Percentiles rank a stretch among this genome's conserved stretches.
Conservation (phyloP, 2,329 filamentous ascomycete genomes). For the Mollisiaceae sp. region DNA sequence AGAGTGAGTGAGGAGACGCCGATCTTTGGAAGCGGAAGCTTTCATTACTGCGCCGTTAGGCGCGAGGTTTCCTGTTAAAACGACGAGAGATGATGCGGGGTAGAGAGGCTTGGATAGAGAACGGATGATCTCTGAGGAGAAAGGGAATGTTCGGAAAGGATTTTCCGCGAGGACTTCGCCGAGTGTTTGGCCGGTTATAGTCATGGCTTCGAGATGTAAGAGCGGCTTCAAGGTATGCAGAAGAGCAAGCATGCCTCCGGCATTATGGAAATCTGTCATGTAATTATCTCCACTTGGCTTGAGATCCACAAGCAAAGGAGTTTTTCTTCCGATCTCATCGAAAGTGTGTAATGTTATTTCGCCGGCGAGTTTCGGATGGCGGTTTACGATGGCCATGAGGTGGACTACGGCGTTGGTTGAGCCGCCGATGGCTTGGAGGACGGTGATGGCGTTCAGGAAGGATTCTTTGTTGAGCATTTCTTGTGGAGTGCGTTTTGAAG, state of each 20-base stretch:
- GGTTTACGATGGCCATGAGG: slow-evolving; percentile 52
- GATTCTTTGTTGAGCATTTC: slow-evolving; percentile 52
- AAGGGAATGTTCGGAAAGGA: slow-evolving; percentile 48
- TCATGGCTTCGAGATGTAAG: slow-evolving; percentile 51
- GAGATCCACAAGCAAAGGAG: slow-evolving; percentile 55
- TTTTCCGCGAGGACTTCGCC: slow-evolving; percentile 51
- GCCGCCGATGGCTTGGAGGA: slow-evolving; percentile 51
- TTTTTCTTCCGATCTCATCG: slow-evolving; percentile 53
- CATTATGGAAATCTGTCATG: slow-evolving; percentile 60
- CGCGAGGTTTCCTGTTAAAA: slow-evolving; percentile 53
- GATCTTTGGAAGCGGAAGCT: slow-evolving; percentile 55
- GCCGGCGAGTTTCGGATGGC: slow-evolving; percentile 53
- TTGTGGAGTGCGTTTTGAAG: slow-evolving; percentile 48
- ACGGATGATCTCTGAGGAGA: slow-evolving; percentile 50
- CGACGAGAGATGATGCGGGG: slow-evolving; percentile 50
- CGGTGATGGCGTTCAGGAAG: slow-evolving; percentile 52
- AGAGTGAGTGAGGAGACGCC: slow-evolving; percentile 48
- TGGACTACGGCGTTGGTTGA: slow-evolving; percentile 51
- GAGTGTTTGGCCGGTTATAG: slow-evolving; percentile 53
- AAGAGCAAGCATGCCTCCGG: slow-evolving; percentile 55
- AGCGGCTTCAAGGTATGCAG: slow-evolving; percentile 52
- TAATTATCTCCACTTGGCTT: slow-evolving; percentile 59
- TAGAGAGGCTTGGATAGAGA: slow-evolving; percentile 52
- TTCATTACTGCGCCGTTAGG: slow-evolving; percentile 56
- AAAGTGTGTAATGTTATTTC: slow-evolving; percentile 52